phyloP scores from a whole-genome alignment of 768 basidiomycete genomes.

The Suillus subaureus region DNA sequence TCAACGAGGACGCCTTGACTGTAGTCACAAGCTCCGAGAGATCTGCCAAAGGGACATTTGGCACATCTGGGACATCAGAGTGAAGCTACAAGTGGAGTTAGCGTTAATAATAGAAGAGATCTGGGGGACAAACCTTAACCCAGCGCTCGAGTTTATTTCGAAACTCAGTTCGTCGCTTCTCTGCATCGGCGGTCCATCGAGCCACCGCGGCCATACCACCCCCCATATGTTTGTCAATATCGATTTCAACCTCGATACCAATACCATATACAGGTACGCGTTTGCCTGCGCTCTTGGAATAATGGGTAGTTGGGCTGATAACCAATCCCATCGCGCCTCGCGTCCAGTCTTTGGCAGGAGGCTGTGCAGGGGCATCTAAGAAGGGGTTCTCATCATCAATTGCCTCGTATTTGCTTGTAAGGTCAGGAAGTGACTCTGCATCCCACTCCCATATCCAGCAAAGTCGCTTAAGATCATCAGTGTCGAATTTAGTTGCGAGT shows the following conservation, averaged over 20 bases:
- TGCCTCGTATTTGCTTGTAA: constrained; percentile 13
- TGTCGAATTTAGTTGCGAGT: constrained; percentile 59
- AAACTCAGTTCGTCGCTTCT: constrained; percentile 61
- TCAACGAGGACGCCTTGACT: constrained; percentile 66
- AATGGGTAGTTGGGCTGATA: constrained; percentile 71
- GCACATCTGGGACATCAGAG: constrained; percentile 41
- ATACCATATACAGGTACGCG: constrained; percentile 82
- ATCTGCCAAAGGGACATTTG: constrained; percentile 64
- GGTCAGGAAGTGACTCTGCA: constrained; percentile 42
- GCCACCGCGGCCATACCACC: constrained; percentile 90
- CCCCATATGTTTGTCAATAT: constrained; percentile 77
- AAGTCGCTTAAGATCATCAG: constrained; percentile 72
- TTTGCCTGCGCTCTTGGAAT: constrained; percentile 63
- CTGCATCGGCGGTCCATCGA: constrained; percentile 77
- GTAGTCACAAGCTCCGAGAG: constrained; percentile 58
- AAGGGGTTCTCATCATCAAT: constrained; percentile 75
- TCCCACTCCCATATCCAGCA: constrained; percentile 96
- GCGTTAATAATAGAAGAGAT: constrained; percentile 6
- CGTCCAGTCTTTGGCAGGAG: constrained; percentile 66
- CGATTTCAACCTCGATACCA: constrained; percentile 86
- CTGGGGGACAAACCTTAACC: constrained; percentile 48
- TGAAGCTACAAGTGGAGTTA: constrained; percentile 50
- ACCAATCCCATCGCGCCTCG: constrained; percentile 82
- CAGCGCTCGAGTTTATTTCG: constrained; percentile 63
- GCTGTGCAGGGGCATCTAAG: constrained; percentile 44